A percentile compares a stretch with the other conserved stretches of the same genome.
These are phyloP conservation scores for Fusarium decemcellulare DNA, from an alignment of 2,329 filamentous ascomycete species.

Conservation along the genomic window DNA sequence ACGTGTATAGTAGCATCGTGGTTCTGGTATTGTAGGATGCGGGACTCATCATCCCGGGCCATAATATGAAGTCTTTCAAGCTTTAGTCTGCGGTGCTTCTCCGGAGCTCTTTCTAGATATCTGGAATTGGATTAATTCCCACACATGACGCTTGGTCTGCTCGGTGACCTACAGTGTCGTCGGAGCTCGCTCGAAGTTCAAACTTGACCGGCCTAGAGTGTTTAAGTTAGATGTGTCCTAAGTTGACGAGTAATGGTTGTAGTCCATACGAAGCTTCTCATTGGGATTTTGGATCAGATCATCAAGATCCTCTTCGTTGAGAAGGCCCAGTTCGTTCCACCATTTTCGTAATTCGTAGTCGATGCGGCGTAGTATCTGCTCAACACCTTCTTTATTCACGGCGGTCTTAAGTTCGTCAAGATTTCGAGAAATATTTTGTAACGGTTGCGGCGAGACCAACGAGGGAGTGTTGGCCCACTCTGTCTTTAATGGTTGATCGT, in stretches of 20 bases:
- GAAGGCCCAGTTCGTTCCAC: slow-evolving; percentile 1
- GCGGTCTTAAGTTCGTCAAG: slow-evolving; percentile 9
- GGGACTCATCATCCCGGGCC: slow-evolving; percentile 24
- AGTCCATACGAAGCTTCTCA: not conserved
- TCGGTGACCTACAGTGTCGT: slow-evolving; percentile 4
- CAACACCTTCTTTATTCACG: not conserved
- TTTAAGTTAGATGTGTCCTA: too few species aligned
- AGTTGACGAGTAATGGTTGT: not conserved
- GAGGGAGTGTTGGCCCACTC: not conserved
- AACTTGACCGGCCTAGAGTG: not conserved
- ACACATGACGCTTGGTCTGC: not conserved
- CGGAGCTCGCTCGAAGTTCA: slow-evolving; percentile 9
- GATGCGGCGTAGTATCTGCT: slow-evolving; percentile 5
- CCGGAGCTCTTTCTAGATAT: slow-evolving; percentile 1
- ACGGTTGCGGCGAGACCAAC: not conserved
- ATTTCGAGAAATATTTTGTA: slow-evolving; percentile 2
- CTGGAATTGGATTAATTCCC: not conserved
- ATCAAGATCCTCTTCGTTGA: not conserved
- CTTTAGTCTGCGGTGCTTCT: not conserved
- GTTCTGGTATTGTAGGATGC: slow-evolving; percentile 25
- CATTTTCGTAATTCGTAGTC: slow-evolving; percentile 9
- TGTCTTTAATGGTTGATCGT: not conserved
- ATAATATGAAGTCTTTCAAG: slow-evolving; percentile 25
- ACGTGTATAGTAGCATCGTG: slow-evolving; percentile 16
- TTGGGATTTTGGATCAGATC: not conserved